Evolutionary conservation across 345 rosid genomes (phyloP), one percentile per base, ranked within the genome.

Genomic region (Euphorbia pulcherrima): DNA sequence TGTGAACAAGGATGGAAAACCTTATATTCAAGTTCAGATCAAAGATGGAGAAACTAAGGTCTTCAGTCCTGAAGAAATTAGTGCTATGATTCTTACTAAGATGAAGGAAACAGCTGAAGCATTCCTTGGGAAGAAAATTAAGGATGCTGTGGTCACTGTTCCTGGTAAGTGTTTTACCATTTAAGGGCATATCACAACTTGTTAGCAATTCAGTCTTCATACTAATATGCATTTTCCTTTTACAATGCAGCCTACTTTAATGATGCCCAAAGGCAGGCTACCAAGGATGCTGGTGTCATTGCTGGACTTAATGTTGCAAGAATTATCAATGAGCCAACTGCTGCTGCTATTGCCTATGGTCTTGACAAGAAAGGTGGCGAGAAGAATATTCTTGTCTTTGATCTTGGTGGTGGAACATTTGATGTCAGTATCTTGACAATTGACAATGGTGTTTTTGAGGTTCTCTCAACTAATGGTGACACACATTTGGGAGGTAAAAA

Each of bases 61-160:
- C 51, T 90, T 93, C 85, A 85, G 90, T 71, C 98, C 97, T 48
- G 98, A 93, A 79, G 98, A 93, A 78, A 65, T 93, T 64, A 93
- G 98, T 65, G 98, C 98, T 41, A 93, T 90, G 98, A 17, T 93
- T 62, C 64, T 93, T 72, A 86, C 65, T 14, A 93, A 92, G 87
- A 92, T 90, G 98, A 92, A 92, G 87, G 98, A 92, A 82, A 92
- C 98, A 13, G 98, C 98, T 0, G 96, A 93, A 68, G 96, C 98
- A 17, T 93, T 83, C 87, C 94, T 90, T 64, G 98, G 98, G n/a
- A 93, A 93, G 87, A 90, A 93, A 75, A 93, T 93, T 71, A 93
- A 86, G 87, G 98, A 93, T 73, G 97, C 97, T 16, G 98, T 93
- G 48, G 97, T 93, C 68, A 93, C 98, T 47, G 97, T 93, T 82